Conservation (phyloP, 257 asterid genomes). For the Osmanthus fragrans region DNA sequence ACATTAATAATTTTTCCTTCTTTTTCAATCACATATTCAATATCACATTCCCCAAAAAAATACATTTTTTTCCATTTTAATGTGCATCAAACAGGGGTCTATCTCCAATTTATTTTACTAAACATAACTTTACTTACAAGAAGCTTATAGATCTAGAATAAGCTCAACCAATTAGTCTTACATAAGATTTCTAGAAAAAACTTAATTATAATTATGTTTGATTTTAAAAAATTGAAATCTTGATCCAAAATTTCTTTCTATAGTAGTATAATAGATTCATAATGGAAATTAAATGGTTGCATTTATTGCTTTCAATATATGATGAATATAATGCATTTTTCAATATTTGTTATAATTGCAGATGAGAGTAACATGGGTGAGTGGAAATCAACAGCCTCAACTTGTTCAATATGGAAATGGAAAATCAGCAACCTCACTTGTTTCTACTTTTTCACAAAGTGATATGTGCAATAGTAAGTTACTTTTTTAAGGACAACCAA, state of each 20-base stretch:
- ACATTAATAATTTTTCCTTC: no score
- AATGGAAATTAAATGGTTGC: not conserved
- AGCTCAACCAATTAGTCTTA: no score
- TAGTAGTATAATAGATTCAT: no score
- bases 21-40: no score
- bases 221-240: not conserved
- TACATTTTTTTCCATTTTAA: no score
- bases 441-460: constrained; percentile 63
- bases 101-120: no score
- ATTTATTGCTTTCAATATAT: not conserved
- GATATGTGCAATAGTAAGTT: constrained; percentile 72
- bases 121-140: not conserved
- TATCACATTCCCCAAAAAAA: no score
- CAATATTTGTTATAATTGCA: constrained; percentile 17
- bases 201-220: not conserved
- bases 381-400: constrained; percentile 66
- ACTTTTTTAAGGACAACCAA: no score
- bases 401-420: constrained; percentile 60
- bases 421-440: constrained; percentile 38
- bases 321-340: not conserved
- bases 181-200: no score
- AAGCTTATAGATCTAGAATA: no score
- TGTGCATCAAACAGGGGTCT: no score
- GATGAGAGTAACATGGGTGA: constrained; percentile 87
- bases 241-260: not conserved